Evolutionary conservation across 2,329 filamentous ascomycete species (phyloP).

Genomic region (Ascochyta viciae-villosae): DNA sequence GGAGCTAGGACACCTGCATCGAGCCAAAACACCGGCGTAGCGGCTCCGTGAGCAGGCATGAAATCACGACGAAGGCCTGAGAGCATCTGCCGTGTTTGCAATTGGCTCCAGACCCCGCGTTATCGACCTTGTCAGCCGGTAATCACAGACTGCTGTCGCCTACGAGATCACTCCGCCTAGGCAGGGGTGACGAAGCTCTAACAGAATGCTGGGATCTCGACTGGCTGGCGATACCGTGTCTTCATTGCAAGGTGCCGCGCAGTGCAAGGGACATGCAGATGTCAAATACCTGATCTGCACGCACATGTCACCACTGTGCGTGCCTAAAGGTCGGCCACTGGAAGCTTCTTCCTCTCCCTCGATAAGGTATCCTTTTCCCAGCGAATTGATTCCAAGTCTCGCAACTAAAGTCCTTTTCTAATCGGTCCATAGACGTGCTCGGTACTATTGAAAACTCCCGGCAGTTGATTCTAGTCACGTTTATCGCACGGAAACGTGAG

Average conservation of each 20-base stretch:
- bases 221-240: background rate
- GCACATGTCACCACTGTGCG: background rate
- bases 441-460: background rate
- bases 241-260: background rate
- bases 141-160: background rate
- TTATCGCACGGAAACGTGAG: background rate
- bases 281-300: background rate
- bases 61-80: background rate
- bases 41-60: background rate
- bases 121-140: background rate
- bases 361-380: background rate
- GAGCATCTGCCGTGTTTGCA: slow-evolving; percentile 14
- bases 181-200: background rate
- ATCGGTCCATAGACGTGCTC: slow-evolving; percentile 1
- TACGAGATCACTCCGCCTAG: background rate
- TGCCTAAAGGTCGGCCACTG: background rate
- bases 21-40: background rate
- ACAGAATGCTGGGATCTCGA: background rate
- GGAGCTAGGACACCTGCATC: slow-evolving; percentile 3
- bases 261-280: background rate
- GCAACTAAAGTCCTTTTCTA: background rate
- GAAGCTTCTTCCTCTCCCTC: background rate
- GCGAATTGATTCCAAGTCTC: background rate
- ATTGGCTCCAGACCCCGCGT: slow-evolving; percentile 9
- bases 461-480: background rate